These are phyloP conservation scores for Tubosaeta brunneosetosa DNA, from an alignment of 768 basidiomycete genomes.

Conservation along the genomic window DNA sequence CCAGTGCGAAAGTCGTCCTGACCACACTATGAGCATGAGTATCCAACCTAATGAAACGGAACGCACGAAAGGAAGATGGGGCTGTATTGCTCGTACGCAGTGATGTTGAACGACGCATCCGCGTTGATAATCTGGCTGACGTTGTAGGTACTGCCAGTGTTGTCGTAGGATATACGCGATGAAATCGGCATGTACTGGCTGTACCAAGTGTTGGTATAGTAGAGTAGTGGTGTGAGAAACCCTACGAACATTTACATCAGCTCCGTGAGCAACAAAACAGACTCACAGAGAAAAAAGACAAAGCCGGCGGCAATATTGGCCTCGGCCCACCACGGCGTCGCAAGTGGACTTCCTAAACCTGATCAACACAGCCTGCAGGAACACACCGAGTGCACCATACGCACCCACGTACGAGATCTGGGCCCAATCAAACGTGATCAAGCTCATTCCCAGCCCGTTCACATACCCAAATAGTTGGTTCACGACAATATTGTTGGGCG, in stretches of 20 bases:
- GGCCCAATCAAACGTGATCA: slow-evolving; percentile 80
- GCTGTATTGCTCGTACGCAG: slow-evolving; percentile 52
- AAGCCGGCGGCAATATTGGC: slow-evolving; percentile 64
- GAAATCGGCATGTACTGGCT: slow-evolving; percentile 60
- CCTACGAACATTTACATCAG: slow-evolving; percentile 42
- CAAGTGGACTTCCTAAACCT: slow-evolving; percentile 45
- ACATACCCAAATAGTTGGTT: slow-evolving; percentile 72
- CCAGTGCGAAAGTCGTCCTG: slow-evolving; percentile 63
- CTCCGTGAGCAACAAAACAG: slow-evolving; percentile 38
- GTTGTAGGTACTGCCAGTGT: slow-evolving; percentile 54
- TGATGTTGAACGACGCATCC: slow-evolving; percentile 51
- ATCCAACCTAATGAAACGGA: background rate
- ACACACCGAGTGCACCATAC: background rate
- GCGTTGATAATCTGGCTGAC: slow-evolving; percentile 51
- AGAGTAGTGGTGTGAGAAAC: slow-evolving; percentile 59
- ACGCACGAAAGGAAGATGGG: slow-evolving; percentile 51
- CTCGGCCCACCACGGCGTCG: slow-evolving; percentile 81
- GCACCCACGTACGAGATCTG: slow-evolving; percentile 44
- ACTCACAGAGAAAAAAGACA: slow-evolving; percentile 61
- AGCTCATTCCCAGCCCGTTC: slow-evolving; percentile 57
- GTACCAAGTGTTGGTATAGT: slow-evolving; percentile 66
- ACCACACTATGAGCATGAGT: background rate
- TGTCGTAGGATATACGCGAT: slow-evolving; percentile 61
- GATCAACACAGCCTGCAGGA: background rate
- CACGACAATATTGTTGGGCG: slow-evolving; percentile 59